Base-by-base conservation (phyloP, 768 basidiomycete genomes). In the Boletus rex-veris region DNA sequence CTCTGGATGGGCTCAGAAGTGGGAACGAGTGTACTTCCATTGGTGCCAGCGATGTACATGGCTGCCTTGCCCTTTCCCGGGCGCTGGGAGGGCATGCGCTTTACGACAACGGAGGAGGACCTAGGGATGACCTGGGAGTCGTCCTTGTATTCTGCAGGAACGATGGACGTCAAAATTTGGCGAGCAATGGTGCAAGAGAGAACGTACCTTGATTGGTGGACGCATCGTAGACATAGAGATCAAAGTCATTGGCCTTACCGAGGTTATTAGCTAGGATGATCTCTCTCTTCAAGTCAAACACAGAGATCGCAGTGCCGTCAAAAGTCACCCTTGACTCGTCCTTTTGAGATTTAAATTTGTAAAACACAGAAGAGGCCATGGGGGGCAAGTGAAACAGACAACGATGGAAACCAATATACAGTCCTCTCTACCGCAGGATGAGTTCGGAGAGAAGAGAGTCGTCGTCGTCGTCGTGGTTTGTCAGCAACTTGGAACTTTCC, bases 271-370 rank as follows among this genome's bases (percentile, higher is more conserved):
- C 90, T 66, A 96, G 77, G 66, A 99, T 96, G 69, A 99, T 92
- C 75, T 98, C 97, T 79, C 88, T 91, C 77, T 99, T 99, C 73
- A 99, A 79, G 75, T 99, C 97, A 79, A 98, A 98, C 63, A 98
- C 93, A 67, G 94, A 94, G 68, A 99, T 98, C 58, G 93, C 92
- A 62, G 96, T 98, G 66, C 97, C 97, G 70, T 99, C 96, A 78
- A 99, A 98, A 50, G 92, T 87, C 72, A 99, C 86, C 69, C 93
- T 80, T 53, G 93, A 94, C 74, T 98, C 96, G 76, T 90, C 86
- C 77, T 82, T 91, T 71, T 92, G 88, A 61, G 93, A 93, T 72
- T 86, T 91, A 86, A 97, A 99, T 76, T 88, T 90, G 85, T 96
- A 98, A 76, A 93, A 97, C 70, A 98, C 92, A 74, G 92, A 93